Percentiles rank a stretch among this genome's conserved stretches.
Evolutionary conservation across 2,329 filamentous ascomycete species (phyloP).

Genomic region (Myriosclerotinia duriaeana): DNA sequence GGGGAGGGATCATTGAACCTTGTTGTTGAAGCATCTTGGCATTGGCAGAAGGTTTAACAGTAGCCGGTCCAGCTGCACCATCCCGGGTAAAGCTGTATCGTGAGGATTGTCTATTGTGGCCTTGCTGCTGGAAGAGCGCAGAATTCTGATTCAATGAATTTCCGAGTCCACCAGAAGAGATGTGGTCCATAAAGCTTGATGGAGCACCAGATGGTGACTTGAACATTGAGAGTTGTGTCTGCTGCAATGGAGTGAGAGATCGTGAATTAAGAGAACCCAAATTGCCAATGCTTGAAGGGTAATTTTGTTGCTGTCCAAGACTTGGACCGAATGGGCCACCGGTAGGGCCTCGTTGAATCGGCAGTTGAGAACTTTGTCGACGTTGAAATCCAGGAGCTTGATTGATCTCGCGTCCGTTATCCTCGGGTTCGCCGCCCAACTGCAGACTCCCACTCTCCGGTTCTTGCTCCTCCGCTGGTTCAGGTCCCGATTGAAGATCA

Average conservation of each 20-base stretch:
- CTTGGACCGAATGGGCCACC: constrained; percentile 55
- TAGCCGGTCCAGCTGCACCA: constrained; percentile 54
- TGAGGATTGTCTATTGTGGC: constrained; percentile 80
- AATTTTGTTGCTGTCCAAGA: constrained; percentile 47
- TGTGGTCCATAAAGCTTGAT: constrained; percentile 56
- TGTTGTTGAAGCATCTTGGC: constrained; percentile 81
- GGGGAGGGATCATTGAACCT: constrained; percentile 80
- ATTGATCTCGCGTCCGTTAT: constrained; percentile 50
- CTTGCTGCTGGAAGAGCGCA: constrained; percentile 58
- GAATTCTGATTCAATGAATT: constrained; percentile 47
- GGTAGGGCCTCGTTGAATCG: constrained; percentile 64
- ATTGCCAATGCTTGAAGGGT: constrained; percentile 51
- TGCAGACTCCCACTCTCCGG: constrained; percentile 81
- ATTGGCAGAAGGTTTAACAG: constrained; percentile 76
- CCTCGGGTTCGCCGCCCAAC: constrained; percentile 88
- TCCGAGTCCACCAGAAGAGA: constrained; percentile 54
- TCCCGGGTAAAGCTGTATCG: constrained; percentile 88
- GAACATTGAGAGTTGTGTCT: constrained; percentile 62
- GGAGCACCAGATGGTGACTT: constrained; percentile 44
- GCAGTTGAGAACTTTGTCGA: constrained; percentile 69
- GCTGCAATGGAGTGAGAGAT: constrained; percentile 77
- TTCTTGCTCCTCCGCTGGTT: constrained; percentile 65
- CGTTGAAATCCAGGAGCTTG: constrained; percentile 53
- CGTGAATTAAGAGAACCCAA: constrained; percentile 64
- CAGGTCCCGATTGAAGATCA: constrained; percentile 49